Base-by-base conservation (phyloP, 2,329 filamentous ascomycete genomes). In the Xylariaceae sp. region DNA sequence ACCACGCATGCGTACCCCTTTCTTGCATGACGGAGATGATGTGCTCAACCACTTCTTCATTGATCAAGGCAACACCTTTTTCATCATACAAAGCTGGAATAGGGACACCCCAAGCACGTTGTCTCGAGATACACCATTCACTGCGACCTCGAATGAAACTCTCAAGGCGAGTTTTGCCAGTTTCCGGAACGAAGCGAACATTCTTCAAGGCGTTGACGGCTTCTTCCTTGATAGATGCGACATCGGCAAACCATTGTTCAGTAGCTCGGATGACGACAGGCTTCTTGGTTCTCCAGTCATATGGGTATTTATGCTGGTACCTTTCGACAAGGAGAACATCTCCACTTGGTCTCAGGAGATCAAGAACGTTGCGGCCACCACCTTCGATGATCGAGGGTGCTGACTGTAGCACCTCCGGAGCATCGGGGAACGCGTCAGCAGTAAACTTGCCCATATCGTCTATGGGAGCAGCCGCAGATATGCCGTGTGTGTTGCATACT, bases 121-220 rank as follows among this genome's bases (percentile, higher is more conserved):
- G 94, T 51, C 94, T 86, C 4, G 94, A 99, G 67, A 99, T 97
- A 72, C 94, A 99, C 94, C 94, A 99, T 73, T 99, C 93, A 68
- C 85, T 96, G 54, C 94, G 85, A 18, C 90, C 89, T 69, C 88
- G 87, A 35, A 99, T 80, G 69, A 97, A 99, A 71, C 89, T 91
- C 69, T 90, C 85, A 3, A 99, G 80, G 34, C 94, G 83, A 4
- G 83, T 82, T 65, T 83, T 86, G 5, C 92, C 92, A 30, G 81
- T 79, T 49, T 88, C 82, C 0, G 94, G 94, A 11, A 96, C 80
- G 68, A 97, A 99, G 0, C 78, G 79, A 23, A 97, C 90, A 44
- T 83, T 73, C 0, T 86, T 77, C 9, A 99, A 77, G 7, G 90
- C 84, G 13, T 80, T 74, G 23, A 96, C 76, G 0, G 92, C 90